Evolutionary conservation across 345 rosid genomes (phyloP), one percentile per base, ranked within the genome.

Genomic region (Boechera divaricarpa): DNA sequence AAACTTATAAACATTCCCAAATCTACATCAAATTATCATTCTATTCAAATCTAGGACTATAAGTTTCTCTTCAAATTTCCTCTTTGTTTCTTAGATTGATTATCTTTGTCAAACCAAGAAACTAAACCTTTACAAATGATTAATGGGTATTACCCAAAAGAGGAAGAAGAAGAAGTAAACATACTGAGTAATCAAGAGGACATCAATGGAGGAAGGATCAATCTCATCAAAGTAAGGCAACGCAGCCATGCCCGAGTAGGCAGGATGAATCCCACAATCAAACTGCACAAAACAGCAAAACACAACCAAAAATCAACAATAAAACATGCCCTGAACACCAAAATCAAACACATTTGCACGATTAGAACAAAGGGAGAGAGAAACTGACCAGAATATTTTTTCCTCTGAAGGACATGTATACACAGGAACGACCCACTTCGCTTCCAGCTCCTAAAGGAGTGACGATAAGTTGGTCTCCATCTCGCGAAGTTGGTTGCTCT

Each of bases 351-450:
- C 21, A 39, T 28, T 51, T 2, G 4, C 32, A 32, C 2, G 2
- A 24, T 48, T 48, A 48, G 16, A 44, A 33, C 10, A 18, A 28
- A 9, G 11, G 2, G 42, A n/a, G n/a, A 38, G 9, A 68, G 29
- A 68, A 63, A 55, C 72, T 12, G 61, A 93, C 98, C 88, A 90
- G 62, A 7, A 90, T 75, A 10, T 81, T 94, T 77, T 92, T 94
- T 64, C 97, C 94, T 73, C 91, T 88, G 70, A 83, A 94, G 41
- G 94, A 86, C 98, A 94, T 92, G 84, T 92, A 90, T 0, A 85
- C 91, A 41, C 97, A 94, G 13, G 98, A 94, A 15, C 97, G 88
- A 21, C 98, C 98, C 35, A 94, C 97, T 89, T 94, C 97, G 77
- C 64, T 94, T 42, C 98, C 97, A 0, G 97, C 98, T 4, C 98